These are phyloP conservation scores for Chytriomyces confervae DNA, from an alignment of 192 early-diverging fungal genomes.

Conservation along the genomic window DNA sequence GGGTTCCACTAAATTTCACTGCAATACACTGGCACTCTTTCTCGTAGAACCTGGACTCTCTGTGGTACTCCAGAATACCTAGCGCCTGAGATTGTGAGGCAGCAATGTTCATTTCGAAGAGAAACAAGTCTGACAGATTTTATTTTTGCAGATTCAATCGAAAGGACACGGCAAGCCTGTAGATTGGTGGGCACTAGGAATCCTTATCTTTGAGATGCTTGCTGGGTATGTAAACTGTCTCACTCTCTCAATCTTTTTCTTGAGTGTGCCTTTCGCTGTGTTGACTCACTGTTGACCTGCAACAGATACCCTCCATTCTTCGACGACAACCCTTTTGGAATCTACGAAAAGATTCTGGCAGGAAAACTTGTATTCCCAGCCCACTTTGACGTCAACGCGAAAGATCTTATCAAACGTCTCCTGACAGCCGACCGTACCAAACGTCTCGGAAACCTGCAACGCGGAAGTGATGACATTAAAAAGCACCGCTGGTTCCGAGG, in stretches of 20 bases:
- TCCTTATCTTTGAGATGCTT: constrained; percentile 98
- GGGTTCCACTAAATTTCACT: too few relatives aligned
- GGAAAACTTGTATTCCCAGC: constrained; percentile 89
- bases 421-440: constrained; percentile 90
- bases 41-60: constrained; percentile 90
- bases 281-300: constrained; percentile 7
- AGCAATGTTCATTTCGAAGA: too few relatives aligned
- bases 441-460: constrained; percentile 92
- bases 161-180: constrained; percentile 97
- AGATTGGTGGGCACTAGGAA: constrained; percentile 99
- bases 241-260: constrained; percentile 1
- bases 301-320: constrained; percentile 92
- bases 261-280: background rate
- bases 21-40: background rate
- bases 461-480: constrained; percentile 90
- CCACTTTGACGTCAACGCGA: constrained; percentile 83
- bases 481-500: constrained; percentile 92
- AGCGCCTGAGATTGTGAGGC: constrained; percentile 78
- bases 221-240: constrained; percentile 69
- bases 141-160: constrained; percentile 71
- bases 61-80: constrained; percentile 98
- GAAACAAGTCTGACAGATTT: background rate
- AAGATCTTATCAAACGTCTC: constrained; percentile 90
- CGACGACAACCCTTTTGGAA: constrained; percentile 97
- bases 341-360: constrained; percentile 97